Base-by-base conservation (phyloP, 805 yeast genomes). In the Babjeviella inositovora region DNA sequence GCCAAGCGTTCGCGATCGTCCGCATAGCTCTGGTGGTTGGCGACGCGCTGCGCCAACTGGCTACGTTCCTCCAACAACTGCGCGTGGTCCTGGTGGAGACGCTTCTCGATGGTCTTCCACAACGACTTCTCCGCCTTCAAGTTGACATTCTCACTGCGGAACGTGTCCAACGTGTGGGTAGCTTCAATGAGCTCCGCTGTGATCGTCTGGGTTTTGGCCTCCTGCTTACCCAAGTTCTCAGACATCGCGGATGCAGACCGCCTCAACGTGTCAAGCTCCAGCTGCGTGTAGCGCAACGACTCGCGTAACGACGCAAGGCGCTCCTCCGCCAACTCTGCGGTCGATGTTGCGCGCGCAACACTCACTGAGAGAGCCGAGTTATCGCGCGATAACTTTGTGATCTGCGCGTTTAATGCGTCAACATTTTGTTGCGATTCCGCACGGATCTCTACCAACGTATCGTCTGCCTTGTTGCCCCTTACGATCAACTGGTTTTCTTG, bases 11-110 rank as follows among this genome's bases (percentile, higher is more conserved):
- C 76, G 25, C 84, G 57, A 38, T 79, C 85, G 24, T 56, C 56
- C 26, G 69, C 67, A 18, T 68, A 38, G 2, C 68, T 37, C 42
- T 79, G 87, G 21, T 80, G 46, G 34, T 62, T 73, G 6, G 62
- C 42, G 7, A 77, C 57, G 28, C 71, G 51, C 4, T 64, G 57
- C 32, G 62, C 70, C 19, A 80, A 47, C 24, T 66, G 58, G 5
- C 59, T 43, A 34, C 66, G 70, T 37, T 82, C 93, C 3, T 58
- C 57, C 21, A 57, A 47, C 26, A 77, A 45, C 14, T 53, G 59
- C 6, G 49, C 45, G 19, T 70, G 56, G 30, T 76, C 81, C 8
- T 49, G 47, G 15, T 58, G 49, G 15, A 77, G 41, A 7, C 74
- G 50, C 10, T 47, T 41, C 31, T 70, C 72, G 8, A 61, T 35